Base-by-base conservation (phyloP, 768 basidiomycete genomes). In the Cystofilobasidium capitatum region DNA sequence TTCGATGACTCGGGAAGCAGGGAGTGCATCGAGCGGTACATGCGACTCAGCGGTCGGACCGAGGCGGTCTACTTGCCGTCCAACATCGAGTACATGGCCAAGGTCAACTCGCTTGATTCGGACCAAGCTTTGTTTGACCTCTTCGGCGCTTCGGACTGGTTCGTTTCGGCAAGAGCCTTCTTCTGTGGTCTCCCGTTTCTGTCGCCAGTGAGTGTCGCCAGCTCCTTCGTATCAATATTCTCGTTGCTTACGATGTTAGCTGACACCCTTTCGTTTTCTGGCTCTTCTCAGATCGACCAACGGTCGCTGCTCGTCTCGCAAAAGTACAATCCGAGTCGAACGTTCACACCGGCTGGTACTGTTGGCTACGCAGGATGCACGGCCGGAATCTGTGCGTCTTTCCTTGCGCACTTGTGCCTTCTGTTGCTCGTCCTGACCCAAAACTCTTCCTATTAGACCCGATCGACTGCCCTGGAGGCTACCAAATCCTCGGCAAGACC, bases 251-350 rank as follows among this genome's bases (percentile, higher is more conserved):
- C n/a, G n/a, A n/a, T n/a, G n/a, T n/a, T n/a, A n/a, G n/a, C n/a
- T n/a, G n/a, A n/a, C n/a, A n/a, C n/a, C n/a, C n/a, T n/a, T n/a
- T n/a, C n/a, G n/a, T n/a, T n/a, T n/a, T 44, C 42, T 12, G 12
- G 42, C 22, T 22, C 22, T 44, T 10, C 10, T 12, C 66, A 84
- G 83, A 79, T 85, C 22, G 83, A 85, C 71, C 83, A 83, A 10
- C 78, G 83, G 36, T 82, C 81, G 66, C 78, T 85, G 42, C 74
- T 88, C 0, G 80, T 84, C 7, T 85, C 83, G 0, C 86, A 87
- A 68, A 88, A 88, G 74, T 86, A 87, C 84, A 88, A 88, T 64
- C 86, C 86, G 0, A 85, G 85, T 0, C 78, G 86, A 10, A 85
- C 85, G 0, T 85, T 79, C 68, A 88, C 86, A 0, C 84, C 85